Base-by-base conservation (phyloP, 352 stramenopile species). In the Phytophthora crassamura region DNA sequence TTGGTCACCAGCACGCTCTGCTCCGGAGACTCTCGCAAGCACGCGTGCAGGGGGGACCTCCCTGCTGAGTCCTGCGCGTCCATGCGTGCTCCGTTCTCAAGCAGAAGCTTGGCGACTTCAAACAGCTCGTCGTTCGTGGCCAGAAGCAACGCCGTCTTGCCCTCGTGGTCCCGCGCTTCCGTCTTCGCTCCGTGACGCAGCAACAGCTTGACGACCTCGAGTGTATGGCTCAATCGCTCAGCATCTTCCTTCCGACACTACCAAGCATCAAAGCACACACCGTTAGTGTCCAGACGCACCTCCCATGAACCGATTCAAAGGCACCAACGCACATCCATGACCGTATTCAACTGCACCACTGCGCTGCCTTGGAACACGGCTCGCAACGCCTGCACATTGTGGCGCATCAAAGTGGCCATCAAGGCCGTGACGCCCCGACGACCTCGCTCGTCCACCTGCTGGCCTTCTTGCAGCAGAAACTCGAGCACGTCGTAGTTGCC, bases 331-430 rank as follows among this genome's bases (percentile, higher is more conserved):
- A 78, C 69, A 56, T 78, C 69, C 33, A 70, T 46, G 48, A 78
- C 53, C 20, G 66, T 73, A 36, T 75, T 75, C 41, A 75, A 62
- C 67, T 69, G 59, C 25, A 72, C 61, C 5, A 70, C 56, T 4
- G 43, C 59, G 1, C 39, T 68, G 38, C 66, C 67, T 52, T 70
- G 58, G 52, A 78, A 78, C 22, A 78, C 62, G 2, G 69, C 71
- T 38, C 71, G 71, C 57, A 78, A 25, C n/a, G 67, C 67, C 22
- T 78, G 71, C 33, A 75, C 71, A 28, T 72, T 78, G 65, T 78
- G 69, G 5, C 69, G 45, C 65, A 78, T 62, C 9, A 78, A 40
- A 16, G 71, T 78, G 8, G 64, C 71, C 52, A 75, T 74, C 32
- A 78, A 49, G 40, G 58, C 71, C 34, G 66, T 78, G 33, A 75